phyloP scores from a whole-genome alignment of 179 eudicot genomes.

The Monotropa hypopitys region DNA sequence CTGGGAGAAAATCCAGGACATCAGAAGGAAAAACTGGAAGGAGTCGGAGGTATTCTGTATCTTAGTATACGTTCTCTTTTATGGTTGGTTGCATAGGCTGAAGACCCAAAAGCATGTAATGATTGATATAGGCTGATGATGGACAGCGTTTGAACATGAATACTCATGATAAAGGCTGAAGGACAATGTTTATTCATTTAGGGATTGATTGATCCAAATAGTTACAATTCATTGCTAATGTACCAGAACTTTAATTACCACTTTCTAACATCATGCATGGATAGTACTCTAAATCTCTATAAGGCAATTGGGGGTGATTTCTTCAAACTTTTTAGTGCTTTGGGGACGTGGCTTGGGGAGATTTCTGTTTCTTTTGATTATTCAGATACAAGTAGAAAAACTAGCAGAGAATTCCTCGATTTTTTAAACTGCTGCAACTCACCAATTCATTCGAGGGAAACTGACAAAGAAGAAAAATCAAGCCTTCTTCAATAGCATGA shows the following conservation, averaged over 20 bases:
- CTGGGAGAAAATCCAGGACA: conserved; percentile 22
- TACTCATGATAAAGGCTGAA: neutral
- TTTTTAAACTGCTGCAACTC: no score
- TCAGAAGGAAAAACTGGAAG: conserved; percentile 26
- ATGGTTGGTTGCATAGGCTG: no score
- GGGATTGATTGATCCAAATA: neutral
- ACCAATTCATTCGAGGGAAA: no score
- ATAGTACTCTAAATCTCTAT: neutral
- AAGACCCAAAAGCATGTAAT: neutral
- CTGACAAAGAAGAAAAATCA: no score
- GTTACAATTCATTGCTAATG: neutral
- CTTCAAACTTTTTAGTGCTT: no score
- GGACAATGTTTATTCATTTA: neutral
- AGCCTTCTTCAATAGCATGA: no score
- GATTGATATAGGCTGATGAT: no score
- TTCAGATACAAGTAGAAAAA: no score
- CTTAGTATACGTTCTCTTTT: conserved; percentile 16
- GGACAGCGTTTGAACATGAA: neutral
- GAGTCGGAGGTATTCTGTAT: conserved; percentile 37
- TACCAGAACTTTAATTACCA: neutral
- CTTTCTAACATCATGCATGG: neutral
- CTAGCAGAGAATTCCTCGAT: no score
- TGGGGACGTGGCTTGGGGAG: no score
- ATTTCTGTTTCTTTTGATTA: no score
- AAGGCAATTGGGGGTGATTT: neutral